A percentile compares a stretch with the other conserved stretches of the same genome.
Evolutionary conservation across 495 filamentous ascomycete genomes (phyloP).

Genomic region (Lepraria neglecta): DNA sequence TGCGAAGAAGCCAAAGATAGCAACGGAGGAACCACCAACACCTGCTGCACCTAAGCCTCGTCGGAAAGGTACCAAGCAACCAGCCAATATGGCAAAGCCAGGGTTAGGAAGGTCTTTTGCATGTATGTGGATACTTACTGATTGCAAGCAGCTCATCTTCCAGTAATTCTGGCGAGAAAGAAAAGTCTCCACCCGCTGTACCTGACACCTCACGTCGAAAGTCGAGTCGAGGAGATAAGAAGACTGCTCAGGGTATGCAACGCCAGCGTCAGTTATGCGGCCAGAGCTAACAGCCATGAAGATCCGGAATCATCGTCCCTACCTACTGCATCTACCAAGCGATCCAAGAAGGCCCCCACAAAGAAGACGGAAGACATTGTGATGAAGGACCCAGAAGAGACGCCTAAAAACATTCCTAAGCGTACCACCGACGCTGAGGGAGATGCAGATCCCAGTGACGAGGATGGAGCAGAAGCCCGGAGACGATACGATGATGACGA

Average conservation of each 20-base stretch:
- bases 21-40: conserved; percentile 23
- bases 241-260: conserved; percentile 37
- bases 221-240: conserved; percentile 61
- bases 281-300: conserved; percentile 2
- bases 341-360: conserved; percentile 52
- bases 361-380: conserved; percentile 48
- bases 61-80: conserved; percentile 56
- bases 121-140: neutral
- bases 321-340: conserved; percentile 36
- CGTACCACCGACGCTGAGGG: conserved; percentile 44
- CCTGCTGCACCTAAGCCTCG: conserved; percentile 43
- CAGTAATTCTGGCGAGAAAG: conserved; percentile 36
- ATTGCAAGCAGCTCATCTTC: conserved; percentile 18
- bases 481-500: conserved; percentile 46
- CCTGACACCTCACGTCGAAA: conserved; percentile 58
- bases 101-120: conserved; percentile 49
- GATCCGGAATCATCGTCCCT: conserved; percentile 23
- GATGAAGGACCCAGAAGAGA: conserved; percentile 45
- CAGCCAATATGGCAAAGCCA: conserved; percentile 74
- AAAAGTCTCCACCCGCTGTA: conserved; percentile 39
- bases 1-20: conserved; percentile 49
- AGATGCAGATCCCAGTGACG: conserved; percentile 55
- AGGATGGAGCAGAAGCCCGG: conserved; percentile 47
- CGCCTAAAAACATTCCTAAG: conserved; percentile 36
- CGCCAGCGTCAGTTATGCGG: no score